phyloP scores from a whole-genome alignment of 495 filamentous ascomycete species.

The Podospora bellae-mahoneyi region DNA sequence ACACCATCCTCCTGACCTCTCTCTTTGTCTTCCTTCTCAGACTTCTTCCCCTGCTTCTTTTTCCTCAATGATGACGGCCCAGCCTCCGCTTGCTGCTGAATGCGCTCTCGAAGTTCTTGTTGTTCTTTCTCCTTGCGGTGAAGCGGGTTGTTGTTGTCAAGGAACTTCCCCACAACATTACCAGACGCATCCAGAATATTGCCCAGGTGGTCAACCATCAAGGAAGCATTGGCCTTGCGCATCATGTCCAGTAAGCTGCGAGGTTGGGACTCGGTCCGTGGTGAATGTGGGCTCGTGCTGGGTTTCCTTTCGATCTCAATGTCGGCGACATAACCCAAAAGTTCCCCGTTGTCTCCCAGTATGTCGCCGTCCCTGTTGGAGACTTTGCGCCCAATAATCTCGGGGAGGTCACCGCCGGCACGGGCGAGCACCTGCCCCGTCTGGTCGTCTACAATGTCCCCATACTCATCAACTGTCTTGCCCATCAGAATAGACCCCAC shows the following conservation, averaged over 20 bases:
- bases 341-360: slow-evolving; percentile 43
- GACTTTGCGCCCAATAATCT: slow-evolving; percentile 44
- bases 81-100: background rate
- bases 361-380: slow-evolving; percentile 43
- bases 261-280: slow-evolving; percentile 9
- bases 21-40: slow-evolving; percentile 20
- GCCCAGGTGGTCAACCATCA: slow-evolving; percentile 44
- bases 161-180: slow-evolving; percentile 45
- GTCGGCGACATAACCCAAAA: slow-evolving; percentile 48
- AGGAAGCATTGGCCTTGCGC: slow-evolving; percentile 31
- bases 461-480: slow-evolving; percentile 66
- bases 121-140: slow-evolving; percentile 29
- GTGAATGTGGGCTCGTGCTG: slow-evolving; percentile 6
- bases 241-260: slow-evolving; percentile 39
- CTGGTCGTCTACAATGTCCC: slow-evolving; percentile 68
- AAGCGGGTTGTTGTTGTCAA: slow-evolving; percentile 38
- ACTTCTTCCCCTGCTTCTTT: slow-evolving; percentile 12
- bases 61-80: slow-evolving; percentile 11
- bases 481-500: slow-evolving; percentile 61
- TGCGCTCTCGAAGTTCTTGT: slow-evolving; percentile 7
- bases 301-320: slow-evolving; percentile 34
- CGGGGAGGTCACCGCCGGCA: slow-evolving; percentile 45
- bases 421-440: slow-evolving; percentile 45
- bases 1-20: slow-evolving; percentile 4
- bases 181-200: slow-evolving; percentile 46